These are phyloP conservation scores for Vickermania spadyakhi DNA, from an alignment of 208 protist genomes.

Conservation along the genomic window DNA sequence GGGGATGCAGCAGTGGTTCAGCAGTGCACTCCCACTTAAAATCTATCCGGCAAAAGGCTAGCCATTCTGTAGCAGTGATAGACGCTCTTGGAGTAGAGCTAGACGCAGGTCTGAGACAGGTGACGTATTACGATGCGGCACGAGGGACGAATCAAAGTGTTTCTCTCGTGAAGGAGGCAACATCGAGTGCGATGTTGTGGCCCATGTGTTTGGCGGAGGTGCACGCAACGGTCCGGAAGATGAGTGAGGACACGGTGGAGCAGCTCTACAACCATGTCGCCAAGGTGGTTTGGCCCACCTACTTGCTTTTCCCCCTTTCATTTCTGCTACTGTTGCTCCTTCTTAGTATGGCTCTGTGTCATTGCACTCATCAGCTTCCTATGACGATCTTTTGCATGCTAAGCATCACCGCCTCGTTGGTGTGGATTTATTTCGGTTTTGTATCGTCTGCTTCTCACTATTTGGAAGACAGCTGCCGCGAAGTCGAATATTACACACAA, in stretches of 20 bases:
- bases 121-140: no score
- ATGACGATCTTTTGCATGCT: constrained; percentile 24
- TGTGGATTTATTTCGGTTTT: constrained; percentile 17
- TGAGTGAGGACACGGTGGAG: constrained; percentile 4
- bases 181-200: not conserved
- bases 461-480: constrained; percentile 20
- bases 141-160: not conserved
- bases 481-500: constrained; percentile 22
- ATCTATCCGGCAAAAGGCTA: no score
- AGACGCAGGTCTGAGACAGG: no score
- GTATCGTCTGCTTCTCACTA: constrained; percentile 9
- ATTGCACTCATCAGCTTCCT: constrained; percentile 14
- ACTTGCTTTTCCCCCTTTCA: constrained; percentile 15
- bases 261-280: not conserved
- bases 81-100: no score
- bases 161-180: not conserved
- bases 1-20: constrained; percentile 8
- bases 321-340: constrained; percentile 10
- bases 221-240: not conserved
- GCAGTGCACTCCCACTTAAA: constrained; percentile 1
- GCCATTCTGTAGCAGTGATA: no score
- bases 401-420: constrained; percentile 13
- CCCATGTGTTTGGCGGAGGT: not conserved
- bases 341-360: constrained; percentile 14
- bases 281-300: constrained; percentile 14